Conservation (phyloP, 441 rosid genomes). For the Theobroma grandiflorum region DNA sequence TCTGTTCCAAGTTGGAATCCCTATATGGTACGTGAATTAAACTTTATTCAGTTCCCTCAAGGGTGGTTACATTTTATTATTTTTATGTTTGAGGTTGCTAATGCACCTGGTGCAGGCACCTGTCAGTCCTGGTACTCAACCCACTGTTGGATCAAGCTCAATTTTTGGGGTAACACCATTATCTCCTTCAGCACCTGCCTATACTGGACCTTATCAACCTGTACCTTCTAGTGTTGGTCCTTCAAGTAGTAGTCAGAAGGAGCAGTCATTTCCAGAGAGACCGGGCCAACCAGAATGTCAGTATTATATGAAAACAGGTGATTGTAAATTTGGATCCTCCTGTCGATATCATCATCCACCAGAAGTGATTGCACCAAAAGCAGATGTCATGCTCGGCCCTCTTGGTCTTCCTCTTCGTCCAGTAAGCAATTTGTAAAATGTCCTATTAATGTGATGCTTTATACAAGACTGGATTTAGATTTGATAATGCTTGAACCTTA, state of each 20-base stretch:
- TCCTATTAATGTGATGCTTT: constrained; percentile 26
- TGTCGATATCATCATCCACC: constrained; percentile 95
- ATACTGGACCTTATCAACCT: constrained; percentile 69
- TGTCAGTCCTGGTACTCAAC: constrained; percentile 70
- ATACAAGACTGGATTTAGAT: neutral
- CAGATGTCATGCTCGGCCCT: constrained; percentile 64
- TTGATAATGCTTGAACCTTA: neutral
- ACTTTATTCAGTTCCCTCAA: constrained; percentile 19
- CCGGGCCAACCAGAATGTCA: constrained; percentile 94
- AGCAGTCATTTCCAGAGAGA: constrained; percentile 75
- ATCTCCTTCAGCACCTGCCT: constrained; percentile 78
- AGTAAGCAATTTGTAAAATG: constrained; percentile 53
- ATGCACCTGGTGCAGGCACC: constrained; percentile 52
- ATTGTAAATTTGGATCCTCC: constrained; percentile 89
- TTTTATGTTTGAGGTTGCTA: constrained; percentile 6
- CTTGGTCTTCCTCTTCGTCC: constrained; percentile 90
- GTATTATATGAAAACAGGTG: constrained; percentile 89
- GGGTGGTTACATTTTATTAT: neutral
- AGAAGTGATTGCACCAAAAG: constrained; percentile 57
- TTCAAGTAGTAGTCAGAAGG: constrained; percentile 66
- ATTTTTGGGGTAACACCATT: constrained; percentile 71
- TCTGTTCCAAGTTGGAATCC: constrained; percentile 80
- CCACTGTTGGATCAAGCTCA: constrained; percentile 65
- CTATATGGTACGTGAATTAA: constrained; percentile 63
- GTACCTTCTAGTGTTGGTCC: constrained; percentile 49